These are phyloP conservation scores for Prunus fruticosa DNA, from an alignment of 306 rosid genomes.

Conservation along the genomic window DNA sequence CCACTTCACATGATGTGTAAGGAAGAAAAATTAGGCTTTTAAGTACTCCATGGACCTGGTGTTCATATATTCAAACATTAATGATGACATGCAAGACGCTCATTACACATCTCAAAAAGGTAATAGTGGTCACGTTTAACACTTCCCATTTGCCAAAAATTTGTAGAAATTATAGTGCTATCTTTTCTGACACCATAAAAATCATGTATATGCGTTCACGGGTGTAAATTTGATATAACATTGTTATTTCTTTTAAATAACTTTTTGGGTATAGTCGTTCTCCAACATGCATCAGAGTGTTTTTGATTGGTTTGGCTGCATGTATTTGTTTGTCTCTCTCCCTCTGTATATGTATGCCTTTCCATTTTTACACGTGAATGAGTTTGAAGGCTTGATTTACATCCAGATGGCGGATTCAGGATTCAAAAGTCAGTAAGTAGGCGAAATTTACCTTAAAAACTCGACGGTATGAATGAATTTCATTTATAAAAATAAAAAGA, in stretches of 20 bases:
- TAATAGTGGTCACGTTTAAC: neutral
- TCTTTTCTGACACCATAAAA: neutral
- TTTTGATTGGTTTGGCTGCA: too few species aligned
- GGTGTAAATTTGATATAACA: neutral
- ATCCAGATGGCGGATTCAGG: too few species aligned
- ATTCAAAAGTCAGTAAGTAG: too few species aligned
- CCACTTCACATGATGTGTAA: neutral
- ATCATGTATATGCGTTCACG: neutral
- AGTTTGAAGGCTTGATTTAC: too few species aligned
- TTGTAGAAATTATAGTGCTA: neutral
- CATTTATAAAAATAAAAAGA: too few species aligned
- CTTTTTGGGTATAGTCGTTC: neutral
- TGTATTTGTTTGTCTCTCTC: too few species aligned
- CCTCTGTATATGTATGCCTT: too few species aligned
- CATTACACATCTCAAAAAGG: neutral
- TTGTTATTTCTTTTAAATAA: neutral
- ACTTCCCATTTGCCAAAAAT: neutral
- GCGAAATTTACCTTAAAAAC: too few species aligned
- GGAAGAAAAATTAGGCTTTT: neutral
- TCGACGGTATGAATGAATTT: too few species aligned
- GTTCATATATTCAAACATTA: neutral
- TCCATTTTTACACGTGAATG: too few species aligned
- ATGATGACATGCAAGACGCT: conserved; percentile 7
- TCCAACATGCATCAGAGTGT: neutral
- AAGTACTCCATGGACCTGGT: neutral